Evolutionary conservation across 106 monocot species (phyloP), one percentile per base, ranked within the genome.

Genomic region (Dioscorea alata): DNA sequence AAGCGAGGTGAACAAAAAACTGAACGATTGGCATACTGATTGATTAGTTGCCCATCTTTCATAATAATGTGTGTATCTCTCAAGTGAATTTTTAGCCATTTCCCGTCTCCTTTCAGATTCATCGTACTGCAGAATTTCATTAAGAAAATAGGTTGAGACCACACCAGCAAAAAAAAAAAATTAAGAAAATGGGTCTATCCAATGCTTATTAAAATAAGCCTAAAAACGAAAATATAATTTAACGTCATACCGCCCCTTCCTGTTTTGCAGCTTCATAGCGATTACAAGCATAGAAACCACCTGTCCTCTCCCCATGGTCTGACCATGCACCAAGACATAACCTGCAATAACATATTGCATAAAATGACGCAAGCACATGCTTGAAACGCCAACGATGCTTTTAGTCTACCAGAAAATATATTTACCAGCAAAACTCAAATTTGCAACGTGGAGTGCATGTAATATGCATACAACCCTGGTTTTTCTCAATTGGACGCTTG

Each of bases 391-490:
- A 12, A 23, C 16, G n/a, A 19, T 22, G 42, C 33, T 9, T 17
- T 50, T 49, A 48, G 8, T 4, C 25, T 4, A 14, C 20, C 53
- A 68, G 13, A 5, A 21, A 17, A 56, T 9, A 22, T 15, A 21
- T 48, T 50, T 35, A 93, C 92, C 88, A 85, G 79, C 88, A 93
- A 70, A 93, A 93, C 68, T 93, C 92, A 76, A 79, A 88, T 88
- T 93, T 93, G 76, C 92, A 93, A 49, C 88, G 92, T 60, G 92
- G 92, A 14, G 92, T 83, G 67, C 92, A 93, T 53, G 88, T 88
- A 18, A 92, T 88, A 77, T 93, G 92, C 88, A 93, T 93, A 42
- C 92, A 93, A 34, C 92, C 92, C 76, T 93, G 88, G 66, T 93
- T 93, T 72, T 93, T 88, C 67, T 93, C 92, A 67, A 93, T 93